These are phyloP conservation scores for Claviceps spartinae DNA, from an alignment of 2,329 filamentous ascomycete species.

Conservation along the genomic window DNA sequence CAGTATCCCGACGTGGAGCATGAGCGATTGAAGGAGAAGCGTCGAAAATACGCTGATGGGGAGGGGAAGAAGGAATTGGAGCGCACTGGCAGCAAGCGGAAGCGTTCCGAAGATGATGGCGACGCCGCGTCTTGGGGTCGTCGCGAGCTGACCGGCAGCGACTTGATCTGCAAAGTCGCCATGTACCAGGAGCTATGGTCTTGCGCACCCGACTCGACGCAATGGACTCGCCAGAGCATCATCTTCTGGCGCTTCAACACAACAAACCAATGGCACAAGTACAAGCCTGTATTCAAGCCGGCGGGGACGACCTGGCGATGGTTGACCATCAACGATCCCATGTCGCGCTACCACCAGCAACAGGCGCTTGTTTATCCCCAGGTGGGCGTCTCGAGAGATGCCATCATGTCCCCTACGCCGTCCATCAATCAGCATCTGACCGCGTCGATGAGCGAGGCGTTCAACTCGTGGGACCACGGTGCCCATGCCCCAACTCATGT, in stretches of 20 bases:
- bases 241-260: conserved; percentile 50
- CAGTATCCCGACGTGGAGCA: conserved; percentile 34
- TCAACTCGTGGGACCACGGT: conserved; percentile 33
- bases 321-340: conserved; percentile 45
- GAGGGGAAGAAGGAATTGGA: conserved; percentile 23
- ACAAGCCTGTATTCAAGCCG: conserved; percentile 33
- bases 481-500: conserved; percentile 11
- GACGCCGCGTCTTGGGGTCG: conserved; percentile 26
- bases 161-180: conserved; percentile 45
- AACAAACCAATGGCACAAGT: conserved; percentile 37
- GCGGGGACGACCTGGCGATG: conserved; percentile 48
- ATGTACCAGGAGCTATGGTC: conserved; percentile 58
- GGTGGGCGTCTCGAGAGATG: conserved; percentile 22
- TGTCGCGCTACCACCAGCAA: conserved; percentile 44
- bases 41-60: conserved; percentile 18
- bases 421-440: conserved; percentile 36
- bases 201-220: conserved; percentile 28
- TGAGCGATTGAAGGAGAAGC: conserved; percentile 24
- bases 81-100: conserved; percentile 24
- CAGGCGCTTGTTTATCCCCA: conserved; percentile 26
- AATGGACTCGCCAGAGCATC: conserved; percentile 45
- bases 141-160: conserved; percentile 33
- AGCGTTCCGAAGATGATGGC: conserved; percentile 27
- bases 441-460: conserved; percentile 44
- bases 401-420: conserved; percentile 40